Evolutionary conservation across 805 yeast species (phyloP), one percentile per base, ranked within the genome.

Genomic region (Nakazawaea pomicola): DNA sequence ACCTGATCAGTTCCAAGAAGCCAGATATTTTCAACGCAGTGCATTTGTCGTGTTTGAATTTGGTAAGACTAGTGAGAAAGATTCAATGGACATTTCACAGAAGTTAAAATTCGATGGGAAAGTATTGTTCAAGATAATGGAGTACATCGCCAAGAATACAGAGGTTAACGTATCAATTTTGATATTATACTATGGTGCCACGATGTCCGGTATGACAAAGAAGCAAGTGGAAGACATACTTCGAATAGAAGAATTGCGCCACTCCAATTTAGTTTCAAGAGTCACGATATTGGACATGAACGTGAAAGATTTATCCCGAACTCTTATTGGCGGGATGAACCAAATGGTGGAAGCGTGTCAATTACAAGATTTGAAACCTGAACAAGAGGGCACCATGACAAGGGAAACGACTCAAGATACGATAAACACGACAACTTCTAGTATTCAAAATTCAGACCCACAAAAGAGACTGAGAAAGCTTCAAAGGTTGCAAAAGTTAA

Each of bases 41-140:
- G 62, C 70, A 1, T 66, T 74, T 39, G 40, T 80, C 4, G 46
- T 80, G 3, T 64, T 78, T 49, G 80, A 76, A 47, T 65, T 79
- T 47, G 84, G 84, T 3, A 50, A 70, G 18, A 49, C 61, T 2
- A 50, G 55, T 16, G 40, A 49, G 36, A 1, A 29, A 46, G 3
- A 29, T 25, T 7, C 12, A 18, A 25, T 6, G 14, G 11, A 15
- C 2, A 19, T 33, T 10, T 27, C 33, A 3, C 27, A 43, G 10
- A 46, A 49, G 15, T 38, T 53, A 20, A 21, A 34, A 5, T 40
- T 37, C 12, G 52, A 52, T 37, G 27, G 43, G 4, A 46, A 41
- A 21, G 57, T 55, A 8, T 24, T 55, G 6, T 16, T 28, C 5
- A 54, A 52, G 35, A 35, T 52, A 9, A 19, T 49, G 9, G 54